phyloP scores from a whole-genome alignment of 768 basidiomycete species.

The Termitomyces sp. region DNA sequence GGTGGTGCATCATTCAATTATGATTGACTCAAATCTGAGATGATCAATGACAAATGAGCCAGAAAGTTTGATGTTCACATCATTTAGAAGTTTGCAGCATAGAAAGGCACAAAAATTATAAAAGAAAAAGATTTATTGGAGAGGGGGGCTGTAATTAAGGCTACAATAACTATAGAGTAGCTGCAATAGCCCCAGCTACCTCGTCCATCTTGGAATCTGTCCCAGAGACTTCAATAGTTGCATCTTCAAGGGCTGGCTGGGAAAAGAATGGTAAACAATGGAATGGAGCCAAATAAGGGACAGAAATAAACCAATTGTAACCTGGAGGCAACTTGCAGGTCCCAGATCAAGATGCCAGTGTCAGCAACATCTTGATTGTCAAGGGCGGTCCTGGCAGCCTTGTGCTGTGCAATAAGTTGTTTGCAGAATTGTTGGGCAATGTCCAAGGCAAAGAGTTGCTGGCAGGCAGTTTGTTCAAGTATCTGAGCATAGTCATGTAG shows the following conservation, averaged over 20 bases:
- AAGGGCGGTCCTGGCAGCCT: not conserved
- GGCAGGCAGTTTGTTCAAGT: not conserved
- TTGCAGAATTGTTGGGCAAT: not conserved
- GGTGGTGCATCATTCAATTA: too few species aligned
- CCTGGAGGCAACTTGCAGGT: not conserved
- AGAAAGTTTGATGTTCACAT: too few species aligned
- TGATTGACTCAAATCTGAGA: too few species aligned
- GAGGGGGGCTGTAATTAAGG: too few species aligned
- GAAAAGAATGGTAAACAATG: not conserved
- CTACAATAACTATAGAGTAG: too few species aligned
- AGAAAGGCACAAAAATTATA: too few species aligned
- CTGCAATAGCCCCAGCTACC: too few species aligned
- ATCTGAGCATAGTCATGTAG: too few species aligned
- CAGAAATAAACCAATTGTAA: not conserved
- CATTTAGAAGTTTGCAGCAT: too few species aligned
- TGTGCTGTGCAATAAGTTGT: not conserved
- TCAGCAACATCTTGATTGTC: not conserved
- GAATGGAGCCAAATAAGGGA: not conserved
- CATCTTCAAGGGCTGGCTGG: not conserved
- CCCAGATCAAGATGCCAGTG: not conserved
- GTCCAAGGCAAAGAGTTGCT: not conserved
- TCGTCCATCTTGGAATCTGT: not conserved
- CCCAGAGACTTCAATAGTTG: not conserved
- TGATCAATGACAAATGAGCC: too few species aligned
- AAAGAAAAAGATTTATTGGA: too few species aligned